Base-by-base conservation (phyloP, 805 yeast species). In the Cyberlindnera suaveolens region DNA sequence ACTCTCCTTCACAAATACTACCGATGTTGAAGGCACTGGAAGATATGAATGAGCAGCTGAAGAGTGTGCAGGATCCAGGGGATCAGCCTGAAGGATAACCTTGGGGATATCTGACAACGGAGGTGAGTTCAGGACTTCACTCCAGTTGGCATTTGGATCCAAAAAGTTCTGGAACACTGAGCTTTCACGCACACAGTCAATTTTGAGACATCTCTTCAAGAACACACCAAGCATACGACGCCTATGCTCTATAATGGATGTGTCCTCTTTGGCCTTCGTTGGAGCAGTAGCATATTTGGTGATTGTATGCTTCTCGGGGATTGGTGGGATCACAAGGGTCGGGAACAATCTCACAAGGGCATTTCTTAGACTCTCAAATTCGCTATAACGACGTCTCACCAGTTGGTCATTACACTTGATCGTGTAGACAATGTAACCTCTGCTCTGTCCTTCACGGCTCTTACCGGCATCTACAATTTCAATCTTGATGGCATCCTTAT, bases 121-220 rank as follows among this genome's bases (percentile, higher is more conserved):
- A 8, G 82, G 78, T 4, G 77, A 63, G 39, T 65, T 66, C 43
- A 83, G 57, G 4, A 80, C 96, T 59, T 91, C 97, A 19, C 76
- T 71, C 91, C 96, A 93, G 54, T 80, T 78, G n/a, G 88, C 79
- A 52, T 89, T 90, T 5, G 98, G 96, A 58, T 89, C 93, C 46
- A 93, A 62, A 55, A 93, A 93, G 55, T 81, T 78, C 38, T 80
- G 77, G 51, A 88, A 85, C 32, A 85, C 80, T 20, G 74, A 73
- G 50, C 83, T 75, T 29, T 72, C 73, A 36, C 81, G 67, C 14
- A 93, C 71, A 47, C 71, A 74, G 2, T 71, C 68, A 41, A 81
- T 78, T 6, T 67, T 61, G 37, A 79, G 59, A 62, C 98, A 91
- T 53, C 91, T 75, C 58, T 85, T 88, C 50, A 93, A 67, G 57